Evolutionary conservation across 2,329 filamentous ascomycete species (phyloP).

Genomic region (Pseudogymnoascus sp.): DNA sequence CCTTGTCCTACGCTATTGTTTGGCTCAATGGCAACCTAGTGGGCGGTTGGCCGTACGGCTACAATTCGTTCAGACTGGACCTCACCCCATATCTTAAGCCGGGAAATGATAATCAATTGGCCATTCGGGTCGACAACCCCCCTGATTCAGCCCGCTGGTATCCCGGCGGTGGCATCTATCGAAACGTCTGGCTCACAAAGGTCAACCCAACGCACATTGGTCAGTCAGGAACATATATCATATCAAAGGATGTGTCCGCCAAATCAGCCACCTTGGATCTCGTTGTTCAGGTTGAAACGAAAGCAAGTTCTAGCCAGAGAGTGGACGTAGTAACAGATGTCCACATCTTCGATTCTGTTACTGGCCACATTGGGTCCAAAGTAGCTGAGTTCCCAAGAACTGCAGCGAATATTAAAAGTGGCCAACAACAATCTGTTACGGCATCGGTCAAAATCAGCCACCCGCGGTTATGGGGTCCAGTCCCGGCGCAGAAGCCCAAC

Average conservation of each 20-base stretch:
- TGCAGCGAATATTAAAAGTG: slow-evolving; percentile 25
- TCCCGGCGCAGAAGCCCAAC: slow-evolving; percentile 37
- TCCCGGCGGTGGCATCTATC: slow-evolving; percentile 45
- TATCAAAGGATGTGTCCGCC: slow-evolving; percentile 36
- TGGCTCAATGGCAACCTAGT: slow-evolving; percentile 16
- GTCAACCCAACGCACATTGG: slow-evolving; percentile 38
- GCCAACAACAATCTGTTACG: slow-evolving; percentile 28
- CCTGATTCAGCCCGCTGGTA: slow-evolving; percentile 45
- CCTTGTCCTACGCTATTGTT: slow-evolving; percentile 15
- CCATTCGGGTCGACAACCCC: slow-evolving; percentile 44
- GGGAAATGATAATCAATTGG: slow-evolving; percentile 34
- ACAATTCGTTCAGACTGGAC: slow-evolving; percentile 39
- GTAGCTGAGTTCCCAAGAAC: slow-evolving; percentile 30
- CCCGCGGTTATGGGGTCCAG: slow-evolving; percentile 42
- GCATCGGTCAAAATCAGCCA: slow-evolving; percentile 20
- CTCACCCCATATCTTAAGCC: slow-evolving; percentile 36
- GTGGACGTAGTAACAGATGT: slow-evolving; percentile 36
- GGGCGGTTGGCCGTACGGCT: slow-evolving; percentile 16
- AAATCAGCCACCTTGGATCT: slow-evolving; percentile 38
- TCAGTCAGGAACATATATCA: slow-evolving; percentile 43
- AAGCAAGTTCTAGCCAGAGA: slow-evolving; percentile 16
- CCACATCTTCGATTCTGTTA: slow-evolving; percentile 30
- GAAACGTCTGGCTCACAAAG: slow-evolving; percentile 47
- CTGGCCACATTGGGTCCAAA: slow-evolving; percentile 22
- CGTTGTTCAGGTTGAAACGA: slow-evolving; percentile 39